phyloP scores from a whole-genome alignment of 495 filamentous ascomycete genomes.

The Aspergillus cristatus region DNA sequence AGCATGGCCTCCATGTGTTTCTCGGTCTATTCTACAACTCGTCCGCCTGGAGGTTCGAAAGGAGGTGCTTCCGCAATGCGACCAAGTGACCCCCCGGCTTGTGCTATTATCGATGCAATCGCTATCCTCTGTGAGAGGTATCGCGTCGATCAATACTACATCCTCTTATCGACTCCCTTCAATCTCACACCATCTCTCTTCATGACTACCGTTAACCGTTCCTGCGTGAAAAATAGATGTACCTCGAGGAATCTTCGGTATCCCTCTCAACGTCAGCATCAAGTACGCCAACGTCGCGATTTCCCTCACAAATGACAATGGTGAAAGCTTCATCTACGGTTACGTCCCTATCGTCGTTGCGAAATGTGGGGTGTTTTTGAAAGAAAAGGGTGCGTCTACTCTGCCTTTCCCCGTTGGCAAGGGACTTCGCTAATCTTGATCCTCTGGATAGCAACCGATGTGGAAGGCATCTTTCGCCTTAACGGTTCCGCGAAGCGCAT shows the following conservation, averaged over 20 bases:
- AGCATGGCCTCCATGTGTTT: too few relatives aligned
- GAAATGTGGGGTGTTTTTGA: slow-evolving; percentile 95
- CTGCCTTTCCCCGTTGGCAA: neutral
- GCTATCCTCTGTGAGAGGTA: neutral
- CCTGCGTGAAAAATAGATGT: slow-evolving; percentile 15
- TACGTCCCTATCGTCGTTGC: slow-evolving; percentile 98
- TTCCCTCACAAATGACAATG: slow-evolving; percentile 81
- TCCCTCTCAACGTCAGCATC: slow-evolving; percentile 91
- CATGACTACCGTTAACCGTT: too few relatives aligned
- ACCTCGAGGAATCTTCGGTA: slow-evolving; percentile 71
- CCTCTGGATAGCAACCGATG: slow-evolving; percentile 66
- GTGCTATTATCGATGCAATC: too few relatives aligned
- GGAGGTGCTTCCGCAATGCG: too few relatives aligned
- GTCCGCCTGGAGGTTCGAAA: too few relatives aligned
- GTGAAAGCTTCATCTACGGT: slow-evolving; percentile 93
- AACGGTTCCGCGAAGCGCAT: slow-evolving; percentile 97
- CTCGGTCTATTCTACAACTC: too few relatives aligned
- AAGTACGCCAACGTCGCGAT: slow-evolving; percentile 98
- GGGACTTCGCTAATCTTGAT: neutral
- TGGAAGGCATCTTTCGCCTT: slow-evolving; percentile 95
- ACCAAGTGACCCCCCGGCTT: too few relatives aligned
- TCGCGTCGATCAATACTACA: neutral
- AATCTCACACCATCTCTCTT: neutral
- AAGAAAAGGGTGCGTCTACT: slow-evolving; percentile 77
- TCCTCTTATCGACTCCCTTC: neutral